Base-by-base conservation (phyloP, 2,329 filamentous ascomycete species). In the Neonectria coccinea region DNA sequence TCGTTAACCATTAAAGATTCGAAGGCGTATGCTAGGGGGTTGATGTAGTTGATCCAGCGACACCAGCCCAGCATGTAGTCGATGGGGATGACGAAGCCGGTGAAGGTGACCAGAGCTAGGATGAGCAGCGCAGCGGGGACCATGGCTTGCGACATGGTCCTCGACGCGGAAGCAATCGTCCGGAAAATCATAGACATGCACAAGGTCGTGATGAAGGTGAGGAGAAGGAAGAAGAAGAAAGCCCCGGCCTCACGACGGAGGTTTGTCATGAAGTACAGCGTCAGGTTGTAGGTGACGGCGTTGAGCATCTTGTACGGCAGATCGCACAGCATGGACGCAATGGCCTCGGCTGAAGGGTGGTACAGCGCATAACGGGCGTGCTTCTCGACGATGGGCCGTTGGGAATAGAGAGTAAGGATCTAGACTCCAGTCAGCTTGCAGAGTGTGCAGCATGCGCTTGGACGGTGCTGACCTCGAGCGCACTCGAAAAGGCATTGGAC, bases 1-100 rank as follows among this genome's bases (percentile, higher is more conserved):
- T 92, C 90, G 70, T 91, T 91, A 60, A 86, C 80, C 86, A 89
- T 88, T 27, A 91, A 79, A 0, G 83, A 80, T 66, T 91, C 89
- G 68, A 91, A 92, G 0, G 83, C 86, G 66, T 91, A 91, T 0
- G 84, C 85, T 8, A 91, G 83, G 2, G 88, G 88, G 62, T 91
- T 84, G 51, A 90, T 78, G 68, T 89, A 90, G 64, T 86, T 87
- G 64, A 91, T 89, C 89, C 89, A 91, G 42, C 86, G 79, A 42
- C 86, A 86, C 88, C 89, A 92, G 1, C 83, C 86, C 12, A 86
- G 80, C 87, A 88, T 91, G 74, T 77, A 75, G 3, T 71, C 62
- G 0, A 71, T 70, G 2, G 74, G 75, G 20, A 82, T 80, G 10
- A 80, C 74, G 64, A 89, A 85, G 67, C 83, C 86, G 1, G 86